These are phyloP conservation scores for Venustampulla echinocandica DNA, from an alignment of 495 filamentous ascomycete genomes.

Conservation along the genomic window DNA sequence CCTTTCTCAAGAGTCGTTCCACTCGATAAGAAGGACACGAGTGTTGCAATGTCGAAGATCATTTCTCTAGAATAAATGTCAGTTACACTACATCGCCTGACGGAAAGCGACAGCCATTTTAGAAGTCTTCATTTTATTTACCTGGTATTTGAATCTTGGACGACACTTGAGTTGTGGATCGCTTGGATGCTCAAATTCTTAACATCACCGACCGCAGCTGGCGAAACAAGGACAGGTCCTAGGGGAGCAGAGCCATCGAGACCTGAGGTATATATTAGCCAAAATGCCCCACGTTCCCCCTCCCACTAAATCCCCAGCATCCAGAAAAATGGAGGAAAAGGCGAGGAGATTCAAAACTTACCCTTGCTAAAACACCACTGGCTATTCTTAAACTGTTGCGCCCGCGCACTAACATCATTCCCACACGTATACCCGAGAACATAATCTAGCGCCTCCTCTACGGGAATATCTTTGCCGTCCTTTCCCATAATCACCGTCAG, in stretches of 20 bases:
- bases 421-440: constrained; percentile 40
- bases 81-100: too few species aligned
- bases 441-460: constrained; percentile 33
- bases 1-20: constrained; percentile 19
- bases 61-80: too few species aligned
- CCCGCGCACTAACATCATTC: constrained; percentile 40
- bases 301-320: too few species aligned
- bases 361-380: constrained; percentile 21
- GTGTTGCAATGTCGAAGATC: constrained; percentile 23
- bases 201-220: constrained; percentile 10
- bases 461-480: constrained; percentile 36
- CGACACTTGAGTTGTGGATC: constrained; percentile 31
- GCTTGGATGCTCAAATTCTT: constrained; percentile 24
- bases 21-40: constrained; percentile 9
- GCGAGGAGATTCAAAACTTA: not conserved
- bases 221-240: constrained; percentile 30
- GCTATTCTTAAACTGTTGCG: constrained; percentile 32
- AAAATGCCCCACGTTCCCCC: too few species aligned
- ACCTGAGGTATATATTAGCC: too few species aligned
- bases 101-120: too few species aligned
- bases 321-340: too few species aligned
- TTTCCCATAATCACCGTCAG: constrained; percentile 31
- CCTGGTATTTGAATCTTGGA: constrained; percentile 28
- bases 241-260: too few species aligned
- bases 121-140: too few species aligned